Conservation (phyloP, 768 basidiomycete species). For the Phaeolepiota aurea region DNA sequence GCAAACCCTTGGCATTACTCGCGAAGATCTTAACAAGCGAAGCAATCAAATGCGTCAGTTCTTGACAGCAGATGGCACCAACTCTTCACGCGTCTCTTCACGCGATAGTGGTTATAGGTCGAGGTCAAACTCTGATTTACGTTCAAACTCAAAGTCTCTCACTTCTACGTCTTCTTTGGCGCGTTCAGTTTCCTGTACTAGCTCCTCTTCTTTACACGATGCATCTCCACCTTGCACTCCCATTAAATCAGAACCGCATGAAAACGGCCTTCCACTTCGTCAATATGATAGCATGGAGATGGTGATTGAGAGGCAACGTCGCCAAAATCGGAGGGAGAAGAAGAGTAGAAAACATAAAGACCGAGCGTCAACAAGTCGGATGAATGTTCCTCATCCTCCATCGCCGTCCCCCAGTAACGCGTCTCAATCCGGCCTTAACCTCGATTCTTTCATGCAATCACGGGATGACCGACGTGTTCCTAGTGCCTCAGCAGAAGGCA, state of each 20-base stretch:
- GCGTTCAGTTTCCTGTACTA: conserved; percentile 36
- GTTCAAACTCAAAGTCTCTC: neutral
- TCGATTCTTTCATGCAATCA: conserved; percentile 43
- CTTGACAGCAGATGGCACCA: conserved; percentile 45
- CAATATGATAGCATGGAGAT: conserved; percentile 71
- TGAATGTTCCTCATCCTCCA: conserved; percentile 24
- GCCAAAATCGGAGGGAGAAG: conserved; percentile 46
- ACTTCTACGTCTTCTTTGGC: conserved; percentile 24
- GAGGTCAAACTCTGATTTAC: conserved; percentile 10
- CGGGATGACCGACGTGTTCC: conserved; percentile 43
- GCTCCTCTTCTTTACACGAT: conserved; percentile 43
- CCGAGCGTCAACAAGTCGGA: conserved; percentile 28
- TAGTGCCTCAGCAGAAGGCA: conserved; percentile 20
- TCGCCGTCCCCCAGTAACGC: conserved; percentile 48
- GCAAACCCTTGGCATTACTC: conserved; percentile 64
- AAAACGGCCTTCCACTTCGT: conserved; percentile 39
- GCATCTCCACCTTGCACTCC: conserved; percentile 52
- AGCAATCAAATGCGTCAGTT: conserved; percentile 79
- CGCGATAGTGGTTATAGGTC: conserved; percentile 23
- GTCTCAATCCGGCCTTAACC: conserved; percentile 34
- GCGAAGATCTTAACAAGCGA: conserved; percentile 63
- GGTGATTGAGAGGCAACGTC: conserved; percentile 67
- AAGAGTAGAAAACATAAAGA: conserved; percentile 40
- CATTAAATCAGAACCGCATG: conserved; percentile 54
- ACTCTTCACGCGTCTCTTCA: conserved; percentile 36